Percentiles rank a stretch among this genome's conserved stretches.
phyloP scores from a whole-genome alignment of 805 yeast genomes.

The Ogataea degrootiae region DNA sequence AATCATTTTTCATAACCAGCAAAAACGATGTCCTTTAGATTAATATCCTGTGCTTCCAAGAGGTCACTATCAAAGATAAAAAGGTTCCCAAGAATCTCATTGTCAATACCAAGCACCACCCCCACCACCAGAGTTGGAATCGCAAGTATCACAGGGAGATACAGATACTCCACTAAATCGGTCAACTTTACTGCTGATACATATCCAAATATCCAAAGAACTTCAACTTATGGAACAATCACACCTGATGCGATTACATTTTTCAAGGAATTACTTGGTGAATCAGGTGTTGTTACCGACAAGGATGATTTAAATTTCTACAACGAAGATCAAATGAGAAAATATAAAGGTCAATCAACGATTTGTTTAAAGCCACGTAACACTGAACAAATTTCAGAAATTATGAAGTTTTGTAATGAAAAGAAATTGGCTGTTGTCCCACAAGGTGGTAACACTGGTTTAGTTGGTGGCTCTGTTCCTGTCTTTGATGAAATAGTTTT shows the following conservation, averaged over 20 bases:
- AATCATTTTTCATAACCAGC: too few relatives aligned
- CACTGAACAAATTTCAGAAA: constrained; percentile 69
- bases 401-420: constrained; percentile 76
- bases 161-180: constrained; percentile 4
- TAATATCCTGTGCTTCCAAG: too few relatives aligned
- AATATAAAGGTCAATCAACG: constrained; percentile 82
- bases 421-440: constrained; percentile 81
- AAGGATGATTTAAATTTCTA: constrained; percentile 60
- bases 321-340: constrained; percentile 94
- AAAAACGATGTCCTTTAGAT: too few relatives aligned
- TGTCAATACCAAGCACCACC: too few relatives aligned
- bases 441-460: constrained; percentile 96
- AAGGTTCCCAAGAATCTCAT: too few relatives aligned
- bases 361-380: constrained; percentile 79
- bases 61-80: too few relatives aligned
- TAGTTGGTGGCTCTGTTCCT: constrained; percentile 93
- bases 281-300: constrained; percentile 46
- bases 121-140: too few relatives aligned
- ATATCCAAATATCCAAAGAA: constrained; percentile 55
- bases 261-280: constrained; percentile 57
- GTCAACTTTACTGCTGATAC: constrained; percentile 58
- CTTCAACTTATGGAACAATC: constrained; percentile 46
- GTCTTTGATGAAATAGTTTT: constrained; percentile 85
- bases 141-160: too few relatives aligned
- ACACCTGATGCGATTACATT: constrained; percentile 50